A percentile compares a stretch with the other conserved stretches of the same genome.
Evolutionary conservation across 1,139 yeast genomes (phyloP).

Genomic region (Zygosaccharomyces sapae): DNA sequence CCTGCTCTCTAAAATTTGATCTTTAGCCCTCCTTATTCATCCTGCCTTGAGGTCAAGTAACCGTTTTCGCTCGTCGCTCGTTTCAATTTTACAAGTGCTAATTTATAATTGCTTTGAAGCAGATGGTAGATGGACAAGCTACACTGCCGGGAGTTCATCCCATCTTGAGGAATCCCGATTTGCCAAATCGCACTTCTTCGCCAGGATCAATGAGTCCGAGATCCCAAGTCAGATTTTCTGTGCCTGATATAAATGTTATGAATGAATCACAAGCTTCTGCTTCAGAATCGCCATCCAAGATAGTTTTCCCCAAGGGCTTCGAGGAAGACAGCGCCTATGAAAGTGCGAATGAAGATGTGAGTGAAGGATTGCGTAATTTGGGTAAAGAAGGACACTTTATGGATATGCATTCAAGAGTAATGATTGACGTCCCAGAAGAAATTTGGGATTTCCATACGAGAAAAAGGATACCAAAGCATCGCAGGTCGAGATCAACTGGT

Average conservation of each 20-base stretch:
- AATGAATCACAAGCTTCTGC: background rate
- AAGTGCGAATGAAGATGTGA: background rate
- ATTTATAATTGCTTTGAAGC: background rate
- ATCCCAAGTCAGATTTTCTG: constrained; percentile 20
- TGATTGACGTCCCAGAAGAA: constrained; percentile 32
- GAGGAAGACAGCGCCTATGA: constrained; percentile 5
- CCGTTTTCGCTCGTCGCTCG: too few relatives aligned
- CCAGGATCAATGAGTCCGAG: constrained; percentile 7
- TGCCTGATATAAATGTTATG: constrained; percentile 12
- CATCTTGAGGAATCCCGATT: constrained; percentile 9
- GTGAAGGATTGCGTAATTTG: background rate
- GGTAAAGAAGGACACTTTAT: constrained; percentile 25
- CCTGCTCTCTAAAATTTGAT: background rate
- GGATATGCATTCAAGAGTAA: constrained; percentile 31
- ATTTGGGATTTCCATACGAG: constrained; percentile 28
- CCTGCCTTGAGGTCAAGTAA: too few relatives aligned
- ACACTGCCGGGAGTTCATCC: constrained; percentile 8
- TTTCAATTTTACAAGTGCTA: background rate
- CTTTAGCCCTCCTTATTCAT: background rate
- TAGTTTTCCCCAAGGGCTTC: constrained; percentile 14
- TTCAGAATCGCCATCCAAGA: constrained; percentile 16
- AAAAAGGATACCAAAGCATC: constrained; percentile 12
- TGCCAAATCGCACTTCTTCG: background rate
- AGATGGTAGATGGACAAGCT: constrained; percentile 5
- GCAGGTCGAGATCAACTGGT: constrained; percentile 5